Base-by-base conservation (phyloP, 202 grass and related monocot species). In the Carex arenaria region DNA sequence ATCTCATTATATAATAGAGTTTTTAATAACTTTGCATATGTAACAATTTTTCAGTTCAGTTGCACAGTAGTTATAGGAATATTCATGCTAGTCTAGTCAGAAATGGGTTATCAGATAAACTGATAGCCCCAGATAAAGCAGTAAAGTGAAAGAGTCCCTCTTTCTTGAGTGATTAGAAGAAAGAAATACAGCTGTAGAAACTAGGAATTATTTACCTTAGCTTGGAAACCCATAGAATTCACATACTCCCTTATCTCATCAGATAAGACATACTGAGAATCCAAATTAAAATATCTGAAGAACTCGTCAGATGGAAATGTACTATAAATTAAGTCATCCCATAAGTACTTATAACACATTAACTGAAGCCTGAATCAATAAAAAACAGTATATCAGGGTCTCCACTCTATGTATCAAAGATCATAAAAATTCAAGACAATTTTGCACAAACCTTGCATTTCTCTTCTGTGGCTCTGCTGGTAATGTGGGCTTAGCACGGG, bases 271-370 rank as follows among this genome's bases (percentile, higher is more conserved):
- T 89, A 98, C 47, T 73, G 17, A 8, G 84, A 87, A 78, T 98
- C 45, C 57, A 95, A 85, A 38, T 90, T 80, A 93, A 92, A 98
- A 89, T 93, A 89, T 85, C 28, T 89, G 56, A 95, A 92, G 89
- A 98, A 93, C 43, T 92, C 68, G 1, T 93, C 88, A 49, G 34
- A 34, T 61, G 87, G 86, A 43, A 95, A 95, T 61, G 75, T 85
- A 45, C 83, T 76, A 17, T 47, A 15, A 56, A 88, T 88, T 76
- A 85, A 93, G 81, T 85, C 93, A 72, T 97, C 92, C 92, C 92
- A 93, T 31, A 98, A 75, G 73, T 92, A 93, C 67, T 98, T 98
- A 40, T 95, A 98, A 87, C 92, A 98, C 95, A 98, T 98, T 78
- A 98, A 64, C 86, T 98, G 95, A 67, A 98, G 88, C 83, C 95